phyloP scores from a whole-genome alignment of 139 green algal genomes.

The Chlamydomonas incerta region DNA sequence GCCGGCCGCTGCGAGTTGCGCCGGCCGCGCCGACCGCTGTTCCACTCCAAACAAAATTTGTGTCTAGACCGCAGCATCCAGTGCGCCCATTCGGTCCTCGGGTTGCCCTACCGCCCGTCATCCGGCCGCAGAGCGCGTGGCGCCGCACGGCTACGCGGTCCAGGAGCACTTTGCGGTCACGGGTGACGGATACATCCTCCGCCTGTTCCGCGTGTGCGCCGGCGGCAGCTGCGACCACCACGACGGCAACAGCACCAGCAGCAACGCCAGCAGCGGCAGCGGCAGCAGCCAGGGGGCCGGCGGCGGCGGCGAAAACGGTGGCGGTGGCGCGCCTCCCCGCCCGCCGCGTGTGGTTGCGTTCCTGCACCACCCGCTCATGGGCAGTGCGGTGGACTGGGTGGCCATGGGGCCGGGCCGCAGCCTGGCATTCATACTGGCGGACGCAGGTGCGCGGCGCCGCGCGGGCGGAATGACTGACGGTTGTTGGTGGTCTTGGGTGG shows the following conservation, averaged over 20 bases:
- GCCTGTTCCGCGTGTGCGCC: conserved; percentile 55
- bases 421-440: conserved; percentile 71
- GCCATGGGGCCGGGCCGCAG: conserved; percentile 58
- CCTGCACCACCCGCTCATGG: conserved; percentile 78
- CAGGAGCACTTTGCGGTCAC: conserved; percentile 64
- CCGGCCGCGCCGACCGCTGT: too few relatives aligned
- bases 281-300: not conserved
- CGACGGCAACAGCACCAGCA: not conserved
- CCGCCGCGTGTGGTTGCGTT: conserved; percentile 50
- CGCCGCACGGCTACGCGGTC: conserved; percentile 58
- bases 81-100: too few relatives aligned
- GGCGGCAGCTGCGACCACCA: too few relatives aligned
- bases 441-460: conserved; percentile 48
- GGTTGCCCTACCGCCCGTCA: too few relatives aligned
- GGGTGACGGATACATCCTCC: conserved; percentile 54
- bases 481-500: too few relatives aligned
- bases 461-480: too few relatives aligned
- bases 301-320: too few relatives aligned
- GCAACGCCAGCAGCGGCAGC: too few relatives aligned
- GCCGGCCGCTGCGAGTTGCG: too few relatives aligned
- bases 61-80: too few relatives aligned
- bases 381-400: conserved; percentile 73
- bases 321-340: too few relatives aligned
- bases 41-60: too few relatives aligned
- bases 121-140: conserved; percentile 57